Percentiles rank a stretch among this genome's conserved stretches.
These are phyloP conservation scores for Stephanocyclus meneghinianus DNA, from an alignment of 352 stramenopile species.

Conservation along the genomic window DNA sequence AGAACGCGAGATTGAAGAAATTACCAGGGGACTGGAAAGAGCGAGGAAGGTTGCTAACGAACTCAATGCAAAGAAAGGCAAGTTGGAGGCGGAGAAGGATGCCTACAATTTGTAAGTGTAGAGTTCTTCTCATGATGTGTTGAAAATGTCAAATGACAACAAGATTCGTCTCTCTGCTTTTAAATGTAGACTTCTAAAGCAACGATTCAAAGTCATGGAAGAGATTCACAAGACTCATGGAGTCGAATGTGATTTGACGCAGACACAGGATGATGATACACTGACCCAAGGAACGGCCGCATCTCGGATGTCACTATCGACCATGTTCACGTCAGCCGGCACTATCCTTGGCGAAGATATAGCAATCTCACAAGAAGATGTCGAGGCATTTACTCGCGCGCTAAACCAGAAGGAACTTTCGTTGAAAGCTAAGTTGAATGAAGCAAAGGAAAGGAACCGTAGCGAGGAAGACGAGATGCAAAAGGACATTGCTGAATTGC, in stretches of 20 bases:
- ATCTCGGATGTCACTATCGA: constrained; percentile 27
- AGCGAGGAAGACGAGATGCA: constrained; percentile 59
- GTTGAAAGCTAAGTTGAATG: constrained; percentile 42
- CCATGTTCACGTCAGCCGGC: constrained; percentile 29
- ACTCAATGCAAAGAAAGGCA: constrained; percentile 54
- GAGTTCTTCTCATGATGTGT: background rate
- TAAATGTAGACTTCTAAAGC: constrained; percentile 22
- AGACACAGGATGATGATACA: constrained; percentile 58
- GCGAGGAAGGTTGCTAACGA: constrained; percentile 55
- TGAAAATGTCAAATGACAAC: no score
- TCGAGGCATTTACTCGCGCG: constrained; percentile 62
- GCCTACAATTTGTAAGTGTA: constrained; percentile 27
- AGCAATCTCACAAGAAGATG: constrained; percentile 60
- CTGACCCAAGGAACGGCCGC: constrained; percentile 55
- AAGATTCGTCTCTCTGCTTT: background rate
- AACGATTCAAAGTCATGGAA: constrained; percentile 71
- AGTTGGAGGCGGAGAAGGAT: constrained; percentile 60
- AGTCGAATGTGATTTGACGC: constrained; percentile 47
- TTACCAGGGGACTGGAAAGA: constrained; percentile 47
- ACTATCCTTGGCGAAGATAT: constrained; percentile 24
- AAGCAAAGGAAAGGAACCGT: constrained; percentile 42
- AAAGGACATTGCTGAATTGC: constrained; percentile 55
- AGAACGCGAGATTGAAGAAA: constrained; percentile 40
- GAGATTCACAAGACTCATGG: constrained; percentile 57
- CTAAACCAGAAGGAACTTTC: constrained; percentile 53